phyloP scores from a whole-genome alignment of 495 filamentous ascomycete genomes.

The Talaromyces stipitatus region DNA sequence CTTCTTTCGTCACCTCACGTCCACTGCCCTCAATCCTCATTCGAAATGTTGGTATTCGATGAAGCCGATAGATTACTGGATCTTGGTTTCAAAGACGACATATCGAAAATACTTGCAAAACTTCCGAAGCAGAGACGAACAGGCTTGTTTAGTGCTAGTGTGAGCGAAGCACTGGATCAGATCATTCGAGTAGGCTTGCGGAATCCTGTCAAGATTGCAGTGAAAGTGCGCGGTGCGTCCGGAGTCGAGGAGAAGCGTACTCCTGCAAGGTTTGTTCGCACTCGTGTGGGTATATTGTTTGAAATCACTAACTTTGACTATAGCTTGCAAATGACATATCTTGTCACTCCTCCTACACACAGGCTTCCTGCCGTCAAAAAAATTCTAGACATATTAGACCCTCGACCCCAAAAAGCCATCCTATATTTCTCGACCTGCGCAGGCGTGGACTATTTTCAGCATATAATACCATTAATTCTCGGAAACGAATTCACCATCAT shows the following conservation, averaged over 20 bases:
- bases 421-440: slow-evolving; percentile 92
- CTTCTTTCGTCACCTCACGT: slow-evolving; percentile 87
- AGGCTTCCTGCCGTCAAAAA: slow-evolving; percentile 68
- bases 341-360: slow-evolving; percentile 62
- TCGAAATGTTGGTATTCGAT: slow-evolving; percentile 85
- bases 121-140: slow-evolving; percentile 91
- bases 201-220: slow-evolving; percentile 88
- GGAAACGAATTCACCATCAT: slow-evolving; percentile 56
- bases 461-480: slow-evolving; percentile 61
- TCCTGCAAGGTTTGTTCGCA: slow-evolving; percentile 52
- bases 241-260: slow-evolving; percentile 78
- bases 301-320: slow-evolving; percentile 8
- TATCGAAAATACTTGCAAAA: slow-evolving; percentile 74
- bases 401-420: slow-evolving; percentile 74
- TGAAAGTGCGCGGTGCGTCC: slow-evolving; percentile 76
- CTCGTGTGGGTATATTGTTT: background rate
- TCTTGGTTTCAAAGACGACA: slow-evolving; percentile 87
- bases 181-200: slow-evolving; percentile 87
- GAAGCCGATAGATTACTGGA: slow-evolving; percentile 91
- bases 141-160: slow-evolving; percentile 86
- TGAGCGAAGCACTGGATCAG: slow-evolving; percentile 85
- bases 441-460: slow-evolving; percentile 86
- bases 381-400: slow-evolving; percentile 60
- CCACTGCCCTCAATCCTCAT: slow-evolving; percentile 77
- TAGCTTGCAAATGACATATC: slow-evolving; percentile 82